Evolutionary conservation across 2,329 filamentous ascomycete species (phyloP), one percentile per base, ranked within the genome.

Genomic region (Pseudogymnoascus sp.): DNA sequence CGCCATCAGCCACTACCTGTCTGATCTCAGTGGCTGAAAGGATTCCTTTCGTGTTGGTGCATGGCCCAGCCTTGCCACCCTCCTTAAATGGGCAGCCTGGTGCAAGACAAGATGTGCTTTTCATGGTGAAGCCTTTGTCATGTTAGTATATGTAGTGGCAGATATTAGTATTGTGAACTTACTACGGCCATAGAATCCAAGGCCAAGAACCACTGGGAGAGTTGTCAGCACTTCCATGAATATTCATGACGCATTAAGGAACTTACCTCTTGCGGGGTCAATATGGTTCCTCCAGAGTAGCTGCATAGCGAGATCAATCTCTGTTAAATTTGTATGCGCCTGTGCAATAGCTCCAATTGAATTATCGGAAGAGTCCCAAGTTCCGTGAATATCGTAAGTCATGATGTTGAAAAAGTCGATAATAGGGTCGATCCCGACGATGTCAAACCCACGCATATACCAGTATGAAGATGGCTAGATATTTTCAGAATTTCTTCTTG

Each of bases 281-380:
- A 83, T 69, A 24, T 74, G 67, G 29, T 74, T 75, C 4, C 77
- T 72, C 78, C 80, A 82, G 3, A 82, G 69, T 0, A 82, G 75
- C 2, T 79, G 73, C 0, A 79, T 59, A 0, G 73, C 72, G 0
- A 66, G 29, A 5, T 76, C 71, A 31, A 81, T 80, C 66, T 81
- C 78, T 1, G 76, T 78, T 0, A 81, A 64, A 64, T 81, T 79
- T 0, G 79, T 78, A 64, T 81, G 78, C 0, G 70, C 70, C 13
- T 72, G 65, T 1, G 76, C 70, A n/a, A 70, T 70, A 1, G 72
- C 59, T 0, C 76, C 77, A 4, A 72, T 72, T 0, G 64, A 75
- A 62, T 74, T 72, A 62, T 68, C 69, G 0, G 66, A 21, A 0
- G 59, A 11, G 64, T 80, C 78, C 77, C 76, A 80, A 1, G 70